These are phyloP conservation scores for Hypoxylon sp. DNA, from an alignment of 2,329 filamentous ascomycete genomes.

Conservation along the genomic window DNA sequence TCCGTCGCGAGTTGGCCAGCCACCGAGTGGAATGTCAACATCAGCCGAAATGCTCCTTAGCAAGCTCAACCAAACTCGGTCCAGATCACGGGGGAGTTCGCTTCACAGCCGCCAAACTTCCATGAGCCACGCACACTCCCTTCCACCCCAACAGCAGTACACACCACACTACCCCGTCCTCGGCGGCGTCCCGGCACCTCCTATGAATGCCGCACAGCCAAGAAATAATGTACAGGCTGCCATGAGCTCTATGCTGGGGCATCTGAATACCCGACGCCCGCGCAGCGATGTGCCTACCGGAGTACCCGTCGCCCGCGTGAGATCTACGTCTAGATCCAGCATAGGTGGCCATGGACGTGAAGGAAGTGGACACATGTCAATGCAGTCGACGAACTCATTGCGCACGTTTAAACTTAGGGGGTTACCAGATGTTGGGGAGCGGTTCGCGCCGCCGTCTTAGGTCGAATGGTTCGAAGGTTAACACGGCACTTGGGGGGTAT, in stretches of 20 bases:
- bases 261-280: slow-evolving; percentile 47
- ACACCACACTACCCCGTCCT: slow-evolving; percentile 33
- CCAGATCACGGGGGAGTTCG: slow-evolving; percentile 28
- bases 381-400: slow-evolving; percentile 40
- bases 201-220: slow-evolving; percentile 35
- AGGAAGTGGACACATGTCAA: slow-evolving; percentile 29
- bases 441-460: slow-evolving; percentile 38
- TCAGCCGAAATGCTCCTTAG: slow-evolving; percentile 38
- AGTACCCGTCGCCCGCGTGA: slow-evolving; percentile 6
- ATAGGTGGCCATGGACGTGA: slow-evolving; percentile 12
- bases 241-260: slow-evolving; percentile 47
- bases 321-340: slow-evolving; percentile 25
- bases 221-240: slow-evolving; percentile 35
- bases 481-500: too few relatives aligned
- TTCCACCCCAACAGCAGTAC: slow-evolving; percentile 10
- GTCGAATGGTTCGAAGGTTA: too few relatives aligned
- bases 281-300: slow-evolving; percentile 29
- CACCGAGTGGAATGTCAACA: slow-evolving; percentile 16
- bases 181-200: slow-evolving; percentile 43
- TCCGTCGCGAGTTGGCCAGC: slow-evolving; percentile 30
- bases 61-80: slow-evolving; percentile 34
- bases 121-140: slow-evolving; percentile 6
- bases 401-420: slow-evolving; percentile 41
- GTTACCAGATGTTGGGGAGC: slow-evolving; percentile 32
- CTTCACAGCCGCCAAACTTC: slow-evolving; percentile 33